Base-by-base conservation (phyloP, 768 basidiomycete genomes). In the Wakefieldia striispora region DNA sequence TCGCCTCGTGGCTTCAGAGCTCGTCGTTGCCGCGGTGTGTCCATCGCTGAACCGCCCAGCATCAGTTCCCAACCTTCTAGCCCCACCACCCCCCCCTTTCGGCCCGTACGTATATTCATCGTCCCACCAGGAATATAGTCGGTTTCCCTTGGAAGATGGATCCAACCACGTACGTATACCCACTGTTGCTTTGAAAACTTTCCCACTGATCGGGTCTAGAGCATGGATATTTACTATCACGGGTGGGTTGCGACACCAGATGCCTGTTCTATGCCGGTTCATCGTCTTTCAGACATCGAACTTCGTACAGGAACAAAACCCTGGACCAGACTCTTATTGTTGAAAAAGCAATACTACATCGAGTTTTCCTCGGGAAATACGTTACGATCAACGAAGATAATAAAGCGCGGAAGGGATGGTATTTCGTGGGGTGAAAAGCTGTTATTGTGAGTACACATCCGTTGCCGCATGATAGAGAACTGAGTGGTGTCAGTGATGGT, bases 221-320 rank as follows among this genome's bases (percentile, higher is more conserved):
- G 24, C 35, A 16, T 54, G 42, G 36, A 12, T 24, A 3, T 41
- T 54, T 20, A 49, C 36, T 10, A 24, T 55, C 40, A 37, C 23
- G 24, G 40, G 53, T 55, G 20, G n/a, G 0, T 0, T 20, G 10
- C 4, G 4, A 16, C 26, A 2, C 1, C 6, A 17, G 5, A 19
- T 6, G 9, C n/a, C 2, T 31, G 11, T 11, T 3, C 4, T 9
- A 29, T 9, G 13, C 27, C 0, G 17, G 8, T 3, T 12, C 4
- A 19, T 1, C 21, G 11, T 12, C 26, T 13, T 48, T 24, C n/a
- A 53, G 52, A 50, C 40, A 45, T 55, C 43, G 29, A 49, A 17
- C 52, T 50, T 29, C 27, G 27, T 9, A 38, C 43, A 33, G 24
- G 17, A 20, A 26, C 17, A 14, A 19, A 21, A 4, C 21, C 34